A percentile compares a stretch with the other conserved stretches of the same genome.
These are phyloP conservation scores for Candida glucosophila DNA, from an alignment of 1,139 yeast species.

Conservation along the genomic window DNA sequence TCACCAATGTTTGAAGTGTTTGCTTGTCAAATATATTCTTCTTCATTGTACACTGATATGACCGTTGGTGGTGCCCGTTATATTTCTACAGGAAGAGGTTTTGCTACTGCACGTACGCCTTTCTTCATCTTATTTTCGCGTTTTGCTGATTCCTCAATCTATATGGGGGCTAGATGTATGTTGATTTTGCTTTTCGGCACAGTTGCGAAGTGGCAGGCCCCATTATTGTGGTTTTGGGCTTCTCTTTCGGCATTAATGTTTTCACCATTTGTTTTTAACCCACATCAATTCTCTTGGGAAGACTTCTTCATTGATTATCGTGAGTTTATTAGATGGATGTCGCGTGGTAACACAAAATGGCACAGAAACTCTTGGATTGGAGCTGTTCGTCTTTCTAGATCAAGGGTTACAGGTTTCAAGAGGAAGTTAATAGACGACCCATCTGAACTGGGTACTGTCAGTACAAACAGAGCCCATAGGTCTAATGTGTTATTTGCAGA, in stretches of 20 bases:
- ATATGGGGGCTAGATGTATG: constrained; percentile 90
- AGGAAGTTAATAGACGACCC: constrained; percentile 80
- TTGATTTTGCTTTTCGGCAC: constrained; percentile 87
- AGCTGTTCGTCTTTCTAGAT: constrained; percentile 88
- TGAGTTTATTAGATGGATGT: constrained; percentile 96
- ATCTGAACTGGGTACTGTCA: constrained; percentile 93
- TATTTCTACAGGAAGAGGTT: constrained; percentile 98
- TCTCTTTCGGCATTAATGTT: constrained; percentile 83
- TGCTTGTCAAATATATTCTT: constrained; percentile 95
- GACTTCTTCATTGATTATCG: constrained; percentile 98
- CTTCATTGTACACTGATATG: constrained; percentile 83
- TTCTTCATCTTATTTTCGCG: constrained; percentile 92
- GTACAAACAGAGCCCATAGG: constrained; percentile 90
- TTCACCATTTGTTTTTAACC: constrained; percentile 94
- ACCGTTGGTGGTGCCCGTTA: constrained; percentile 99
- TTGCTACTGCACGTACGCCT: constrained; percentile 97
- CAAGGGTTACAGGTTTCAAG: constrained; percentile 97
- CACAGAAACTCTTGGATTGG: constrained; percentile 99
- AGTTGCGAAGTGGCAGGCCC: constrained; percentile 94
- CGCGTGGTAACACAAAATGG: constrained; percentile 98
- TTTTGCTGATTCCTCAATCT: constrained; percentile 95
- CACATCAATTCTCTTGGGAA: constrained; percentile 98
- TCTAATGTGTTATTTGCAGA: constrained; percentile 81
- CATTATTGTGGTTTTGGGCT: constrained; percentile 98
- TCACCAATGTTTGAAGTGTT: constrained; percentile 98